Evolutionary conservation across 441 rosid species (phyloP).

Genomic region (Populus tomentosa): DNA sequence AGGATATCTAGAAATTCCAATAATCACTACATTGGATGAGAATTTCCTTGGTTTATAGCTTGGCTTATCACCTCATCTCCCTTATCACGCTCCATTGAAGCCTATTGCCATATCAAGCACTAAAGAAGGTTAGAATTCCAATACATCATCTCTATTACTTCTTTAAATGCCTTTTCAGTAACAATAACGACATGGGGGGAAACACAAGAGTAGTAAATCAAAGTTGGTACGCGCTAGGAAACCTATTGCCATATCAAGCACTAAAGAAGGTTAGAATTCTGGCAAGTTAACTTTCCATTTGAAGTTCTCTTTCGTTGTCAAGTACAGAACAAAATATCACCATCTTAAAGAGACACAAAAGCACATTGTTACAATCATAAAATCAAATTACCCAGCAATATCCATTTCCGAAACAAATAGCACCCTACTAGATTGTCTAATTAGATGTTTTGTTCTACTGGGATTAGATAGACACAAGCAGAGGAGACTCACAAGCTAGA

Average conservation of each 20-base stretch:
- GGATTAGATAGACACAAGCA: conserved; percentile 24
- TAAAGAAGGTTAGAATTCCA: background rate
- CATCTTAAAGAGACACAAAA: conserved; percentile 13
- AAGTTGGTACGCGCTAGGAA: background rate
- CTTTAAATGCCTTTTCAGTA: background rate
- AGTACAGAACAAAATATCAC: conserved; percentile 21
- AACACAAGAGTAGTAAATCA: background rate
- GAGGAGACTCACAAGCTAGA: conserved; percentile 25
- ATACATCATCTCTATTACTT: background rate
- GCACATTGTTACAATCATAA: conserved; percentile 13
- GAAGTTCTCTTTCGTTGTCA: conserved; percentile 13
- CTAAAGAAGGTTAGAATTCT: background rate
- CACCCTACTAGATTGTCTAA: conserved; percentile 17
- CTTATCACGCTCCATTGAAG: background rate
- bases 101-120: background rate
- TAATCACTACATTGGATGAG: background rate
- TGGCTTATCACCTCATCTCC: background rate
- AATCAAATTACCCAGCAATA: conserved; percentile 21
- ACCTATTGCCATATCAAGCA: background rate
- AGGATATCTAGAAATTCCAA: background rate
- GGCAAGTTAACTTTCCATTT: conserved; percentile 13
- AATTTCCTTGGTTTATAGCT: background rate
- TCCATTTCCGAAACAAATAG: conserved; percentile 18
- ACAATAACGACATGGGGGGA: background rate
- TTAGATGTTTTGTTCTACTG: conserved; percentile 21